Percentiles rank a stretch among this genome's conserved stretches.
Evolutionary conservation across 495 filamentous ascomycete genomes (phyloP).

Genomic region (Penicillium ucsense): DNA sequence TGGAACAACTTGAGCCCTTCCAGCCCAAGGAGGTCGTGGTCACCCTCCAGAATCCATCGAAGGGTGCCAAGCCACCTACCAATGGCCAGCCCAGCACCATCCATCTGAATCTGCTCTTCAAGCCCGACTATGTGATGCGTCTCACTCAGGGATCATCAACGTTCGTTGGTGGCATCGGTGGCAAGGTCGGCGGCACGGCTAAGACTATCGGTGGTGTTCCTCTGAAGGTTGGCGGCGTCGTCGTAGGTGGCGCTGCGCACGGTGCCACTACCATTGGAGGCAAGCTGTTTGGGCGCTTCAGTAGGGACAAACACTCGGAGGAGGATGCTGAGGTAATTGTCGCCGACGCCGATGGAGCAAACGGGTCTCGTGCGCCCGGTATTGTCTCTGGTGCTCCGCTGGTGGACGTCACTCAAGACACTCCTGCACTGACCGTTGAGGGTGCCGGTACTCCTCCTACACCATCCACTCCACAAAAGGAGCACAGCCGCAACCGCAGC

Average conservation of each 20-base stretch:
- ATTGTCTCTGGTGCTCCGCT: background rate
- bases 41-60: conserved; percentile 11
- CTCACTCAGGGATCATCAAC: conserved; percentile 85
- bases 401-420: conserved; percentile 26
- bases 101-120: conserved; percentile 82
- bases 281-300: conserved; percentile 55
- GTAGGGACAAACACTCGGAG: conserved; percentile 43
- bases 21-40: conserved; percentile 52
- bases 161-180: conserved; percentile 36
- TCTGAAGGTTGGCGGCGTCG: conserved; percentile 77
- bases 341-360: conserved; percentile 20
- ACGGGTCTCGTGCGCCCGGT: conserved; percentile 11
- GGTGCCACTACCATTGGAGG: conserved; percentile 75
- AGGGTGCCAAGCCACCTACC: conserved; percentile 63
- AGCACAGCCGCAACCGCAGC: conserved; percentile 60
- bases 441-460: conserved; percentile 20
- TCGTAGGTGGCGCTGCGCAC: conserved; percentile 73
- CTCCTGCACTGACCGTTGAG: conserved; percentile 25
- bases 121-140: conserved; percentile 80
- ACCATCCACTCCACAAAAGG: conserved; percentile 24
- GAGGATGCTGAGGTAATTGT: conserved; percentile 39
- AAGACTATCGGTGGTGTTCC: conserved; percentile 87
- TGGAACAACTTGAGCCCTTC: conserved; percentile 79
- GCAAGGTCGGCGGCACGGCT: conserved; percentile 56
- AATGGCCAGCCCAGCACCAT: conserved; percentile 86